Evolutionary conservation across 148 eudicot genomes (phyloP).

Genomic region (Vaccinium darrowii): DNA sequence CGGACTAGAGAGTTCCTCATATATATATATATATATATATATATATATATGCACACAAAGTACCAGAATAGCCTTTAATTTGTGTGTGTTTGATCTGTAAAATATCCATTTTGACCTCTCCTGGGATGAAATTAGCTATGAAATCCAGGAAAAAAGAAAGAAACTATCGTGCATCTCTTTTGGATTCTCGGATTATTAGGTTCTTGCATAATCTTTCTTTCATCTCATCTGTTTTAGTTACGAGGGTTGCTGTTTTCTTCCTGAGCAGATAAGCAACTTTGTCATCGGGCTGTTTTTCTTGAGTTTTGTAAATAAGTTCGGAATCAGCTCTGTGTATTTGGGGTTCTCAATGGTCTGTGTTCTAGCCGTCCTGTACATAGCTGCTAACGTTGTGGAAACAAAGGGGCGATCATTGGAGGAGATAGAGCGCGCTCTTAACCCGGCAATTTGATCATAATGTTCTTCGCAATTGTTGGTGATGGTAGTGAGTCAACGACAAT

Average conservation of each 20-base stretch:
- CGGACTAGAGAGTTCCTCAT: too few relatives aligned
- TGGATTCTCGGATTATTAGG: not conserved
- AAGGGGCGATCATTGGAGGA: constrained; percentile 96
- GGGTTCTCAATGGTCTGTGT: constrained; percentile 77
- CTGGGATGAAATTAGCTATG: not conserved
- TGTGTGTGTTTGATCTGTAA: not conserved
- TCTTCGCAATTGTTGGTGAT: constrained; percentile 10
- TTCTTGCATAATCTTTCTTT: not conserved
- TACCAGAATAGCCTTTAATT: constrained; percentile 1
- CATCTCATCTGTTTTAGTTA: not conserved
- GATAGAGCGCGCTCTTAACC: constrained; percentile 76
- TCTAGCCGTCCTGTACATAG: constrained; percentile 73
- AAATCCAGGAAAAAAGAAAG: not conserved
- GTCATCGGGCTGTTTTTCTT: constrained; percentile 85
- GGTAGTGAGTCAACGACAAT: not conserved
- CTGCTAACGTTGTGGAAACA: constrained; percentile 88
- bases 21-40: too few relatives aligned
- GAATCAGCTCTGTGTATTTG: constrained; percentile 85
- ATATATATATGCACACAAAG: not conserved
- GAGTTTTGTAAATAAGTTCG: constrained; percentile 88
- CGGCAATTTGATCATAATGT: constrained; percentile 37
- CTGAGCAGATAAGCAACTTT: constrained; percentile 75
- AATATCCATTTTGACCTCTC: not conserved
- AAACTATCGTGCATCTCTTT: not conserved
- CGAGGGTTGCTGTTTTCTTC: not conserved